phyloP scores from a whole-genome alignment of 441 rosid genomes.

The Kokia cookei region DNA sequence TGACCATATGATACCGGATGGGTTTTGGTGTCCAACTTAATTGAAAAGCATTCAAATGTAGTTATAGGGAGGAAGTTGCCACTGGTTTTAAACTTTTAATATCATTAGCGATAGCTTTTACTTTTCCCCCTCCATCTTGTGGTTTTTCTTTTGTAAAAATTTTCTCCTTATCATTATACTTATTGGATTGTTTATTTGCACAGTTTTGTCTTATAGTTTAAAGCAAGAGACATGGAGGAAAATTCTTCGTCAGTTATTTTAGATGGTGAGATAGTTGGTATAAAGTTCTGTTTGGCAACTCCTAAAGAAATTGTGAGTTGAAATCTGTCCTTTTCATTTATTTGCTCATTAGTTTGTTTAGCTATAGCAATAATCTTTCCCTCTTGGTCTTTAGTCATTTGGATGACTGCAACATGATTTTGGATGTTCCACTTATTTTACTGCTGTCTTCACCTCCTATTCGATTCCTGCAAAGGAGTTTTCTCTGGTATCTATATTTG shows the following conservation, averaged over 20 bases:
- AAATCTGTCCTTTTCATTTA: conserved; percentile 4
- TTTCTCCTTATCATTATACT: background rate
- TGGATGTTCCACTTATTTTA: background rate
- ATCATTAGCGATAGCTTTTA: background rate
- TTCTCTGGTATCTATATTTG: background rate
- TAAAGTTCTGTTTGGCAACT: conserved; percentile 66
- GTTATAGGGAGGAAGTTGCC: background rate
- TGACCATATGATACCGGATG: background rate
- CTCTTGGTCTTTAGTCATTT: background rate
- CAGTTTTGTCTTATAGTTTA: background rate
- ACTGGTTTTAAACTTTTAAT: background rate
- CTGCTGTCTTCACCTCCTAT: background rate
- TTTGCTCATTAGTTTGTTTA: background rate
- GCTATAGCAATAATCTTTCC: background rate
- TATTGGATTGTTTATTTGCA: background rate
- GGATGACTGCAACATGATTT: background rate
- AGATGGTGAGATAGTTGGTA: conserved; percentile 74
- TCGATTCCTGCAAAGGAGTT: background rate
- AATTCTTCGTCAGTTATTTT: conserved; percentile 28
- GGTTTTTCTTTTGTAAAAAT: background rate
- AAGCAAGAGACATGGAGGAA: conserved; percentile 47
- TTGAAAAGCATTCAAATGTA: background rate
- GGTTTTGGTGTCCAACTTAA: background rate
- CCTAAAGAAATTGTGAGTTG: conserved; percentile 72
- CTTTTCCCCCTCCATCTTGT: background rate